Conservation (phyloP, 768 basidiomycete genomes). For the Coprinopsis sp. region DNA sequence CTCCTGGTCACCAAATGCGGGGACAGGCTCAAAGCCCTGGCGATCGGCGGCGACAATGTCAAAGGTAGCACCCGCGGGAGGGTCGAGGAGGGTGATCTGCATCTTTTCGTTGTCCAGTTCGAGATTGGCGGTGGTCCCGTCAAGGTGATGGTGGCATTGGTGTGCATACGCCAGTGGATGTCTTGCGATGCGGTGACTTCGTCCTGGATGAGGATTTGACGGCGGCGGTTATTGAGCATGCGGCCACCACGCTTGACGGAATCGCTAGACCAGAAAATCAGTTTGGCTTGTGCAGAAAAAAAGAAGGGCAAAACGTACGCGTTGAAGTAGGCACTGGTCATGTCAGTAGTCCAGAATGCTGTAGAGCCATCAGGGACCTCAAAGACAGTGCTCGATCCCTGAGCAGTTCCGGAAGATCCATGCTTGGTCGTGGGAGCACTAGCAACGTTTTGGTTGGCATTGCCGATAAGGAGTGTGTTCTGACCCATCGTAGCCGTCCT, state of each 20-base stretch:
- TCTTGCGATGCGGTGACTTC: slow-evolving; percentile 62
- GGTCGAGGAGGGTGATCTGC: slow-evolving; percentile 60
- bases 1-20: slow-evolving; percentile 61
- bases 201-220: slow-evolving; percentile 90
- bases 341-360: slow-evolving; percentile 76
- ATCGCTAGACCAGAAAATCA: slow-evolving; percentile 34
- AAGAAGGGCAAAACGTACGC: slow-evolving; percentile 46
- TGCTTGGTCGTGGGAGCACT: slow-evolving; percentile 58
- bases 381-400: slow-evolving; percentile 83
- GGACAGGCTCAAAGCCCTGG: slow-evolving; percentile 50
- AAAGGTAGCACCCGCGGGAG: slow-evolving; percentile 66
- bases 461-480: slow-evolving; percentile 81
- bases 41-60: slow-evolving; percentile 50
- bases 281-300: slow-evolving; percentile 7
- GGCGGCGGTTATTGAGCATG: slow-evolving; percentile 72
- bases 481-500: slow-evolving; percentile 96
- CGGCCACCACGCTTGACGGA: slow-evolving; percentile 84
- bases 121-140: slow-evolving; percentile 70
- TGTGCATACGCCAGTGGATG: slow-evolving; percentile 92
- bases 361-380: slow-evolving; percentile 59
- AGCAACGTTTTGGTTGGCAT: slow-evolving; percentile 75
- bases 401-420: slow-evolving; percentile 49
- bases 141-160: slow-evolving; percentile 76
- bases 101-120: slow-evolving; percentile 65
- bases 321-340: slow-evolving; percentile 70